Conservation (phyloP, 2,329 filamentous ascomycete genomes). For the Trichocomaceae sp. region DNA sequence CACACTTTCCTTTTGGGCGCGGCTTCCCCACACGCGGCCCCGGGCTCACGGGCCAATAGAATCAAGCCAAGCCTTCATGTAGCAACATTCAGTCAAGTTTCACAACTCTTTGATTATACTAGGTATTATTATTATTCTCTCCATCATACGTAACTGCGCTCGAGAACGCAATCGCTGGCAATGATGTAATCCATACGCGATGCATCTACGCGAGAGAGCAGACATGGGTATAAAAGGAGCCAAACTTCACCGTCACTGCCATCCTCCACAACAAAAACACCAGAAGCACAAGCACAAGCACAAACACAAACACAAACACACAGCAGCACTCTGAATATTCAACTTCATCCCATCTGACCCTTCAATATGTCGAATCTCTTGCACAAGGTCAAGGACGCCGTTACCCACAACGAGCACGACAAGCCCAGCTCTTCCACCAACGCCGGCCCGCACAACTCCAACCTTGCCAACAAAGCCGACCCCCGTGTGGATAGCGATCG, state of each 20-base stretch:
- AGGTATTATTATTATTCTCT: too few relatives aligned
- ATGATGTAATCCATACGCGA: not conserved
- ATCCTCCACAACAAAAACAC: too few relatives aligned
- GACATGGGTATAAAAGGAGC: not conserved
- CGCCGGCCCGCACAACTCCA: slow-evolving; percentile 33
- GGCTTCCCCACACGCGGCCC: too few relatives aligned
- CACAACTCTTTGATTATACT: not conserved
- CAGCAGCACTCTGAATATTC: too few relatives aligned
- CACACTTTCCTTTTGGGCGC: not conserved
- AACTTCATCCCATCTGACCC: not conserved
- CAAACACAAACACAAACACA: too few relatives aligned
- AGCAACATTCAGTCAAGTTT: not conserved
- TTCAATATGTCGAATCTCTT: slow-evolving; percentile 13
- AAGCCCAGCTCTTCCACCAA: slow-evolving; percentile 12
- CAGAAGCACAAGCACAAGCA: too few relatives aligned
- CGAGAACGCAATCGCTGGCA: too few relatives aligned
- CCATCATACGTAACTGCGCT: too few relatives aligned
- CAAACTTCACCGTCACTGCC: not conserved
- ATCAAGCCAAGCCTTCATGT: not conserved
- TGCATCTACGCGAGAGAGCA: not conserved
- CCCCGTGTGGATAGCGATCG: slow-evolving; percentile 25
- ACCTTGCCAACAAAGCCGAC: slow-evolving; percentile 35
- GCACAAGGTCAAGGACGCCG: slow-evolving; percentile 14
- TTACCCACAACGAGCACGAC: slow-evolving; percentile 9
- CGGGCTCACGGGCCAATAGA: not conserved